These are phyloP conservation scores for Protomyces lactucae-debilis DNA, from an alignment of 1,139 yeast species.

Conservation along the genomic window DNA sequence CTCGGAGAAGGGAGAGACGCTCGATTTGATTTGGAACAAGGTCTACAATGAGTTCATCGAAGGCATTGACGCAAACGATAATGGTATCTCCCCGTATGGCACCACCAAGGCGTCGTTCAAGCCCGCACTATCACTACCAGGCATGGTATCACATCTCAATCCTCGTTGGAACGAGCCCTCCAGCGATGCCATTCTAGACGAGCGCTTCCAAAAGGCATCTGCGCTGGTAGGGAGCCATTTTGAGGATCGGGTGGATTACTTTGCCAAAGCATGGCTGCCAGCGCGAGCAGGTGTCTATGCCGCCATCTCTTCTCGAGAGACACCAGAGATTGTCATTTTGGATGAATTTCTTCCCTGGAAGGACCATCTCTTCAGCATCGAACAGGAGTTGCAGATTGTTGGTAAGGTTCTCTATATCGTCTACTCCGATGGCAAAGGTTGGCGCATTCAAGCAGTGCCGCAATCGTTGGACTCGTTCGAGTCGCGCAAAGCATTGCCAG, in stretches of 20 bases:
- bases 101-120: slow-evolving; percentile 38
- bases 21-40: slow-evolving; percentile 64
- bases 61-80: slow-evolving; percentile 92
- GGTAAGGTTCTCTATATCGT: slow-evolving; percentile 70
- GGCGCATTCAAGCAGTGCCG: slow-evolving; percentile 92
- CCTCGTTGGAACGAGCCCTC: slow-evolving; percentile 70
- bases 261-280: slow-evolving; percentile 87
- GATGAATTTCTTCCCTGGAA: slow-evolving; percentile 88
- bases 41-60: slow-evolving; percentile 82
- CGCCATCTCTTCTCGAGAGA: slow-evolving; percentile 50
- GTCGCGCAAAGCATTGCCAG: slow-evolving; percentile 82
- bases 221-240: slow-evolving; percentile 79
- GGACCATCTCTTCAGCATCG: slow-evolving; percentile 76
- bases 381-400: slow-evolving; percentile 51
- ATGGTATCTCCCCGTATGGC: slow-evolving; percentile 74
- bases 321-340: slow-evolving; percentile 55
- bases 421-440: slow-evolving; percentile 66
- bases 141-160: slow-evolving; percentile 69
- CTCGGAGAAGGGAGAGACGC: slow-evolving; percentile 40
- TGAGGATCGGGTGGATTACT: slow-evolving; percentile 58
- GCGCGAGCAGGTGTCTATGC: slow-evolving; percentile 70
- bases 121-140: slow-evolving; percentile 54
- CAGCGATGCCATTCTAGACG: slow-evolving; percentile 58
- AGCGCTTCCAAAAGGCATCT: slow-evolving; percentile 64
- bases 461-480: slow-evolving; percentile 61